These are phyloP conservation scores for Candida stauntonica DNA, from an alignment of 805 yeast species.

Conservation along the genomic window DNA sequence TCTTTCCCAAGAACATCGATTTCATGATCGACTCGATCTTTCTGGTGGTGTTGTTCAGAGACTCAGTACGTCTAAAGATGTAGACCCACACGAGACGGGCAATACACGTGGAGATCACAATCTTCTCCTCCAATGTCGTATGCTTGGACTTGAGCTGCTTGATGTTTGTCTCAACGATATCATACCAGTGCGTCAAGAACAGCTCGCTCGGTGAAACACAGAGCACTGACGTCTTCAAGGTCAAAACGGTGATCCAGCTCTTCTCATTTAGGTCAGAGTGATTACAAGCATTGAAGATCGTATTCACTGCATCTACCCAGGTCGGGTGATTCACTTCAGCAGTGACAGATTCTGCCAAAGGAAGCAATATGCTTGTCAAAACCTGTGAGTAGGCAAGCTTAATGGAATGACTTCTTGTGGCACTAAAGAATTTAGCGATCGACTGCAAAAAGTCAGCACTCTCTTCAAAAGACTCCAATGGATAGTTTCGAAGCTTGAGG, in stretches of 20 bases:
- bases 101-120: slow-evolving; percentile 56
- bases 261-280: slow-evolving; percentile 41
- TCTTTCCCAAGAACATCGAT: slow-evolving; percentile 48
- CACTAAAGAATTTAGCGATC: slow-evolving; percentile 73
- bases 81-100: slow-evolving; percentile 88
- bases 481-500: slow-evolving; percentile 71
- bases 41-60: slow-evolving; percentile 81
- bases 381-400: slow-evolving; percentile 83
- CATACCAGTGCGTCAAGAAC: slow-evolving; percentile 70
- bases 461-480: slow-evolving; percentile 88
- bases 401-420: slow-evolving; percentile 60
- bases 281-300: slow-evolving; percentile 48
- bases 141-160: slow-evolving; percentile 63
- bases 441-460: slow-evolving; percentile 87
- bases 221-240: slow-evolving; percentile 65
- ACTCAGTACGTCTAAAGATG: slow-evolving; percentile 79
- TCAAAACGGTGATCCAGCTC: slow-evolving; percentile 65
- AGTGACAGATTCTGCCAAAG: slow-evolving; percentile 79
- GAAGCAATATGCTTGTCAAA: slow-evolving; percentile 65
- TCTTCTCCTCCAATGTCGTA: slow-evolving; percentile 36
- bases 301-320: slow-evolving; percentile 80
- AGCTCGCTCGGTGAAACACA: slow-evolving; percentile 77
- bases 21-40: slow-evolving; percentile 64
- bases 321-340: slow-evolving; percentile 96
- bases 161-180: slow-evolving; percentile 58